These are phyloP conservation scores for Fallopia convolvulus DNA, from an alignment of 148 eudicot species.

Conservation along the genomic window DNA sequence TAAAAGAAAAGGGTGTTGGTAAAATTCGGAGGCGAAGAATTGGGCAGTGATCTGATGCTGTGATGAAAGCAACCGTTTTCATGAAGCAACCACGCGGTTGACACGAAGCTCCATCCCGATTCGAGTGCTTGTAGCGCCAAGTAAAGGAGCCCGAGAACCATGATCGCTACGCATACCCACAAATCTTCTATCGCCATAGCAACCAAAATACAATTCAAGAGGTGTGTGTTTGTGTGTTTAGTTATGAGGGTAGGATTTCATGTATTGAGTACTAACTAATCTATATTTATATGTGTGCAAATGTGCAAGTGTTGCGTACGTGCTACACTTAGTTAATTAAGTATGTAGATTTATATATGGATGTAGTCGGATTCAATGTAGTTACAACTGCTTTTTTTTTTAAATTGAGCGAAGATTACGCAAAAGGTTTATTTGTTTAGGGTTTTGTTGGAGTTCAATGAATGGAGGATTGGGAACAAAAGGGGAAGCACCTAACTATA, in stretches of 20 bases:
- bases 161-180: background rate
- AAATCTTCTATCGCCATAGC: background rate
- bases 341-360: background rate
- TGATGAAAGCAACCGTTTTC: constrained; percentile 1
- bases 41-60: background rate
- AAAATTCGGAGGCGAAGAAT: background rate
- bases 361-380: constrained; percentile 6
- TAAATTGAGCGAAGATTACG: background rate
- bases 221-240: background rate
- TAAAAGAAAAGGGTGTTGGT: background rate
- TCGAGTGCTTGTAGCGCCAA: background rate
- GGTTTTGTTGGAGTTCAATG: background rate
- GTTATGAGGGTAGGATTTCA: too few relatives aligned
- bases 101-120: background rate
- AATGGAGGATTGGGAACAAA: background rate
- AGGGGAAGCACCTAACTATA: background rate
- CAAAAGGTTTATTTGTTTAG: background rate
- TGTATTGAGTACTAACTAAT: too few relatives aligned
- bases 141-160: background rate
- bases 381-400: background rate
- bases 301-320: background rate
- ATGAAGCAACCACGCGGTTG: constrained; percentile 8
- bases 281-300: background rate
- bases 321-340: background rate
- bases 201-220: background rate